Evolutionary conservation across 441 rosid species (phyloP).

Genomic region (Melastoma candidum): DNA sequence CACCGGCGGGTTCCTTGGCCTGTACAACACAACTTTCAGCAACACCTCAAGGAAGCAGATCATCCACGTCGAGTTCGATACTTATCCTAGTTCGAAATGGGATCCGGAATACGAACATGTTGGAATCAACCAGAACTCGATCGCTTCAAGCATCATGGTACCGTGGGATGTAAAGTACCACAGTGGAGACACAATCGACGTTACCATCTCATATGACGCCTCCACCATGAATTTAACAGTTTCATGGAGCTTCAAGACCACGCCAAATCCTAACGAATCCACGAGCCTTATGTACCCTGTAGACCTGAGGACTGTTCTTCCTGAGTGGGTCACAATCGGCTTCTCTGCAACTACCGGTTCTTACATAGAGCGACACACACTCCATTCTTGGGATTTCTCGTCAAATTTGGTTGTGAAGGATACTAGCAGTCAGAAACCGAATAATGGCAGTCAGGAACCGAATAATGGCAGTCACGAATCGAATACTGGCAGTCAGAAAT

Average conservation of each 20-base stretch:
- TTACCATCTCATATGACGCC: neutral
- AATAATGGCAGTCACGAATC: too few relatives aligned
- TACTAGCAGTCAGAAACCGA: too few relatives aligned
- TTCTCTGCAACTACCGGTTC: neutral
- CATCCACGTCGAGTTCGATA: neutral
- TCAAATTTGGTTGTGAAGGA: neutral
- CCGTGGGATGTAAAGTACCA: constrained; percentile 5
- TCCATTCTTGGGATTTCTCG: constrained; percentile 3
- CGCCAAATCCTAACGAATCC: neutral
- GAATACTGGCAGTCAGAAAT: neutral
- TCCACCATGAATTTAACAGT: neutral
- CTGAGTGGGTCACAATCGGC: too few relatives aligned
- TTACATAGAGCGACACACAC: neutral
- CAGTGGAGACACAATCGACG: neutral
- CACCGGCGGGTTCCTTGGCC: neutral
- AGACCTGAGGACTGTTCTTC: neutral
- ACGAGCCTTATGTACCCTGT: neutral
- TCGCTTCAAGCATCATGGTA: neutral
- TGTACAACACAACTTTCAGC: constrained; percentile 1
- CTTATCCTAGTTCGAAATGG: constrained; percentile 2
- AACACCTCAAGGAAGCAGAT: neutral
- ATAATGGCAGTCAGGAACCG: too few relatives aligned
- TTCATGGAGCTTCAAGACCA: constrained; percentile 1
- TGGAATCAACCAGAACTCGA: too few relatives aligned
- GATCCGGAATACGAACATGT: neutral